Base-by-base conservation (phyloP, 2,329 filamentous ascomycete species). In the Fusarium devonianum region DNA sequence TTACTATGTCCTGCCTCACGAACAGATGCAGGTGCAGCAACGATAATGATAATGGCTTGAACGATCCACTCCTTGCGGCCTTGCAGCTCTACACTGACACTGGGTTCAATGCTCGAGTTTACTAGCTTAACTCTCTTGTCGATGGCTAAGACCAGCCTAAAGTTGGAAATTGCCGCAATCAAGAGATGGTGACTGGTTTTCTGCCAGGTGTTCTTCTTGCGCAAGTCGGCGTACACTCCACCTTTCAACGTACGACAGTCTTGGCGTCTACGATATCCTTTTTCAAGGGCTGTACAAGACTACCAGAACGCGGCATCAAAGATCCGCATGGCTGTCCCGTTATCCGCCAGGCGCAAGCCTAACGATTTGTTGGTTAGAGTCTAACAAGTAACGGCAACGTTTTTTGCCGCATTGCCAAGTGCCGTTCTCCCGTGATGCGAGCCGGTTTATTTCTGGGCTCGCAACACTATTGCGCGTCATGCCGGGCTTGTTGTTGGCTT, bases 31-130 rank as follows among this genome's bases (percentile, higher is more conserved):
- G 30, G 18, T 47, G 36, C 35, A 58, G 45, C 45, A 32, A 55
- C 44, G 41, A 49, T 64, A 64, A 65, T 65, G 63, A 66, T 66
- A 65, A 65, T 63, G 63, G 50, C 48, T 57, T 62, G 54, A 39
- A 64, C 52, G 63, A 60, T 49, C 22, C 41, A 39, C 26, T 32
- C 26, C 17, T 29, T 43, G 11, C 41, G 12, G 18, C 30, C 32
- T 28, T 39, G 41, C 16, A 22, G 16, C 19, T 25, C 29, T 21
- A 32, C 21, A 11, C 12, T 19, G 16, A 16, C 22, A 13, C 25
- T 29, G 17, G 7, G 29, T 17, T 40, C 16, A 30, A 12, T 11
- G 6, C 30, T 36, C n/a, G n/a, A n/a, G n/a, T 47, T 7, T 32
- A 12, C 23, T 26, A n/a, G n/a, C 1, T 17, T 29, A 14, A 34